These are phyloP conservation scores for Neonectria hederae DNA, from an alignment of 2,329 filamentous ascomycete species.

Conservation along the genomic window DNA sequence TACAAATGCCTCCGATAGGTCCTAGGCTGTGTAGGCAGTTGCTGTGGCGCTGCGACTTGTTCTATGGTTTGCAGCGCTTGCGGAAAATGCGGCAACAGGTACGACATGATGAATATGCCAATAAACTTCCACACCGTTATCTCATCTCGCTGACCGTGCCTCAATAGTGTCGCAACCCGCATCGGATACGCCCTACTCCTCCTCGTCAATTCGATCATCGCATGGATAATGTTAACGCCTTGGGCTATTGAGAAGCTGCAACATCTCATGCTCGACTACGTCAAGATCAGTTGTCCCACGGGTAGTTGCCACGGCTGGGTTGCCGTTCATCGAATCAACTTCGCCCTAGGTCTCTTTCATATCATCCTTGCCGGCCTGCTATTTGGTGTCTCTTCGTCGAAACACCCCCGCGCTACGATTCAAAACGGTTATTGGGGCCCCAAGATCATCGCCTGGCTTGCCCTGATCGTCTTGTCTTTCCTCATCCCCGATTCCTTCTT, in stretches of 20 bases:
- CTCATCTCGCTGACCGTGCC: conserved; percentile 28
- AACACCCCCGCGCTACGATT: conserved; percentile 84
- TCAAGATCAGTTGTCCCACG: conserved; percentile 91
- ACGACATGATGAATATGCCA: conserved; percentile 19
- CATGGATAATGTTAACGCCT: conserved; percentile 99
- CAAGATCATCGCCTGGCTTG: conserved; percentile 90
- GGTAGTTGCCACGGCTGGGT: conserved; percentile 95
- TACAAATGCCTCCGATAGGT: conserved; percentile 61
- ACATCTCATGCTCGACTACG: conserved; percentile 91
- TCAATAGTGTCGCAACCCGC: conserved; percentile 85
- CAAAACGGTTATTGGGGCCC: conserved; percentile 99
- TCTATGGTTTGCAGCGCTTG: conserved; percentile 95
- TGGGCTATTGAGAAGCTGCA: conserved; percentile 98
- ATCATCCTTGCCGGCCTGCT: conserved; percentile 85
- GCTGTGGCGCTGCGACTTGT: conserved; percentile 96
- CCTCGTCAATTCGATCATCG: conserved; percentile 93
- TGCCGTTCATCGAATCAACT: conserved; percentile 97
- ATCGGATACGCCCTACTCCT: conserved; percentile 96
- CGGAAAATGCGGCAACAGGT: conserved; percentile 97
- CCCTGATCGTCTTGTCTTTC: conserved; percentile 89
- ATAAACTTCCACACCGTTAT: neutral
- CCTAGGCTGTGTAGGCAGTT: conserved; percentile 83
- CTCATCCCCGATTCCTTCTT: conserved; percentile 96
- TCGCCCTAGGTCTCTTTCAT: conserved; percentile 94
- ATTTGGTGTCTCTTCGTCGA: conserved; percentile 86